phyloP scores from a whole-genome alignment of 352 stramenopile species.

The Phytophthora macrochlamydospora region DNA sequence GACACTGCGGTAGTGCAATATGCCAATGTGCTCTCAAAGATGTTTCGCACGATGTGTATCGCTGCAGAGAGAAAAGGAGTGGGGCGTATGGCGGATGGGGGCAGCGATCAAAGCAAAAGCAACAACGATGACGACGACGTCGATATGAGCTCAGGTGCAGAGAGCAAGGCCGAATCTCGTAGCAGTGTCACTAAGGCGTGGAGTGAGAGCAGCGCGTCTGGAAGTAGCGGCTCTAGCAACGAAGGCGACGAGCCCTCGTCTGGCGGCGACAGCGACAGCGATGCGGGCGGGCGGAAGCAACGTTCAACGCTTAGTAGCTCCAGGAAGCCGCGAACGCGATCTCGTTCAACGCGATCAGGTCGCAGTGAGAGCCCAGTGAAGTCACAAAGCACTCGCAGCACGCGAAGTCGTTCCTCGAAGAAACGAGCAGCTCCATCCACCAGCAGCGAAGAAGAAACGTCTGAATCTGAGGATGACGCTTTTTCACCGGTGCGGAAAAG shows the following conservation, averaged over 20 bases:
- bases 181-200: conserved; percentile 66
- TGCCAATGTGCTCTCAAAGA: conserved; percentile 62
- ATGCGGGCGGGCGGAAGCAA: conserved; percentile 23
- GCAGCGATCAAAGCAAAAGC: conserved; percentile 8
- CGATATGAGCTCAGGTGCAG: conserved; percentile 42
- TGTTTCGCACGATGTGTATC: conserved; percentile 68
- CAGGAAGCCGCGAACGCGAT: conserved; percentile 20
- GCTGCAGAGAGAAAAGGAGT: conserved; percentile 66
- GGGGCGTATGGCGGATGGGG: conserved; percentile 40
- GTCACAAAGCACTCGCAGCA: conserved; percentile 20
- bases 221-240: conserved; percentile 65
- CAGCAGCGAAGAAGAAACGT: conserved; percentile 31
- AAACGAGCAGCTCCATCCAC: conserved; percentile 28
- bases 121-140: conserved; percentile 32
- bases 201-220: conserved; percentile 67
- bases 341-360: conserved; percentile 26
- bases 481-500: conserved; percentile 29
- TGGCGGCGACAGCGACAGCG: conserved; percentile 51
- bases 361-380: conserved; percentile 11
- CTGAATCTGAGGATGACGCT: conserved; percentile 22
- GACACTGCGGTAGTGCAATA: conserved; percentile 85
- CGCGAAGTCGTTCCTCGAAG: conserved; percentile 24
- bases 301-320: conserved; percentile 26
- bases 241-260: conserved; percentile 30
- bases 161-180: conserved; percentile 48